Base-by-base conservation (phyloP, 1,284 basidiomycete genomes). In the Austropuccinia psidii region DNA sequence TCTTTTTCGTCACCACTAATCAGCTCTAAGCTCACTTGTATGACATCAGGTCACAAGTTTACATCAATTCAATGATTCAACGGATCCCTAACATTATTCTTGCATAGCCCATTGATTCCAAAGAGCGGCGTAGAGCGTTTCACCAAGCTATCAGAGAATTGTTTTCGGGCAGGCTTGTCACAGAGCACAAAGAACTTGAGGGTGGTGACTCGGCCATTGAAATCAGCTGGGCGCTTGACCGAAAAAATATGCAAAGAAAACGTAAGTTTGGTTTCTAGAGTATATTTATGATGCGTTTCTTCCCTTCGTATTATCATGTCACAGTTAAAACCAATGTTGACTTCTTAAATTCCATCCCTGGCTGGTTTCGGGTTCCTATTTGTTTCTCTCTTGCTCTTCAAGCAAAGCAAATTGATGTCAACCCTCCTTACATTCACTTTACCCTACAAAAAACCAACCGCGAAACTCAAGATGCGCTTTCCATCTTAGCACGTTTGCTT, bases 381-480 rank as follows among this genome's bases (percentile, higher is more conserved):
- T 35, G 41, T 45, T 67, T 76, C 68, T 33, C 52, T 75, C 69
- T 75, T 76, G 1, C 27, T 4, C 43, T 29, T 50, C 4, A 35
- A 65, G 70, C 57, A 15, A 73, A 35, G 41, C 35, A 19, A n/a
- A 29, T 43, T 7, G 70, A 73, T 45, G 29, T 13, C 8, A 65
- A 73, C 39, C 70, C 70, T 0, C 89, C 89, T 0, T 99, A 91
- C 80, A 93, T 98, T 75, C 93, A 98, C 79, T 97, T 98, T 81
- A 93, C 92, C 0, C 83, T 99, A 47, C 95, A 97, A 80, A 99
- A 99, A 82, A 92, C 93, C 19, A 99, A 98, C 78, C 88, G 96
- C 54, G 96, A 99, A 79, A 95, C 93, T 2, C 93, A 97, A 80
- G 96, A 98, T 79, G 93, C 92, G 0, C 86, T 98, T 27, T 84